Conservation (phyloP, 352 stramenopile genomes). For the Globisporangium heterothallicum region DNA sequence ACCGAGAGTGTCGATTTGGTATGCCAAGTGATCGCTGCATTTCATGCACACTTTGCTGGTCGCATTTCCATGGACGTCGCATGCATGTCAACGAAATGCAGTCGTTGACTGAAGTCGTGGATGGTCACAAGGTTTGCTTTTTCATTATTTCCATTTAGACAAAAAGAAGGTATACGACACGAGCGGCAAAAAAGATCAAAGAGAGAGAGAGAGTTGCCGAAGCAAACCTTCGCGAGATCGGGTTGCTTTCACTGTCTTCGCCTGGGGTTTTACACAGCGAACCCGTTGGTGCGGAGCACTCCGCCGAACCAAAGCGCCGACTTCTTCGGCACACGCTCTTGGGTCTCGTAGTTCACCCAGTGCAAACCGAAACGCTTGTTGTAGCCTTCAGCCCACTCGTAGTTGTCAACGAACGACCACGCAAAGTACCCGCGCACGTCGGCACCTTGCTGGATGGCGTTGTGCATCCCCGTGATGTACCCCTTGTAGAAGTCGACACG, state of each 20-base stretch:
- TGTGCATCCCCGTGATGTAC: conserved; percentile 74
- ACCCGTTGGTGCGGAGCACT: conserved; percentile 41
- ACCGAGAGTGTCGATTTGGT: too few species aligned
- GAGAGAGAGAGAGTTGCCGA: too few species aligned
- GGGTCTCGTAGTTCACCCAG: conserved; percentile 55
- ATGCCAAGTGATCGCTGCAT: too few species aligned
- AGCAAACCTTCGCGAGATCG: too few species aligned
- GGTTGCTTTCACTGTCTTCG: conserved; percentile 1
- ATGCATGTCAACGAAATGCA: too few species aligned
- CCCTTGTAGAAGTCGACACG: conserved; percentile 77
- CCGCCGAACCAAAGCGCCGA: conserved; percentile 49
- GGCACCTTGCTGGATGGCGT: conserved; percentile 40
- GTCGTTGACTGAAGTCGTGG: too few species aligned
- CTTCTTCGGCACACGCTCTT: conserved; percentile 56
- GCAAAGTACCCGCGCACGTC: conserved; percentile 86
- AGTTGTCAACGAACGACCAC: conserved; percentile 91
- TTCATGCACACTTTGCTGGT: too few species aligned
- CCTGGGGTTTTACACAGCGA: conserved; percentile 9
- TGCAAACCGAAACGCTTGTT: conserved; percentile 49
- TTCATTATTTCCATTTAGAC: too few species aligned
- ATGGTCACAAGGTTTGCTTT: too few species aligned
- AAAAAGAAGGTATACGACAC: too few species aligned
- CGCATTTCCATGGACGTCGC: too few species aligned
- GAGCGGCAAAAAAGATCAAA: too few species aligned
- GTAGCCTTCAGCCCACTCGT: conserved; percentile 83